phyloP scores from a whole-genome alignment of 345 rosid species.

The Bruguiera parviflora region DNA sequence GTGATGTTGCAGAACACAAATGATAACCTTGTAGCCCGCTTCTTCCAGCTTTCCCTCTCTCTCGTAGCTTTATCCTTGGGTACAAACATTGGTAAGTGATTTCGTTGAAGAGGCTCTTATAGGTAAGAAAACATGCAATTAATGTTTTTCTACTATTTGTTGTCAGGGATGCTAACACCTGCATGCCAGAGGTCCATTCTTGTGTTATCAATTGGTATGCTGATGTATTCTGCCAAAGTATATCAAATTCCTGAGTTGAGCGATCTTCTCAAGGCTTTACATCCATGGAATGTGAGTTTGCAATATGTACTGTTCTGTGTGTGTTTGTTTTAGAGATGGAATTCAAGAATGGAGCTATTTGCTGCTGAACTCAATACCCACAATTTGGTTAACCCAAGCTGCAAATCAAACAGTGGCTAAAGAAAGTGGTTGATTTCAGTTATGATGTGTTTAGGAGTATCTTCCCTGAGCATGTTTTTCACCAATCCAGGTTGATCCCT shows the following conservation, averaged over 20 bases:
- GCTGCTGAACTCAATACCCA: too few species aligned
- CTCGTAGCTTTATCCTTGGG: constrained; percentile 57
- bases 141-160: constrained; percentile 9
- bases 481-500: constrained; percentile 69
- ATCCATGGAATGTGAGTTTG: constrained; percentile 60
- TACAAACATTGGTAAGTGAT: constrained; percentile 49
- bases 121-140: constrained; percentile 7
- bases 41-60: constrained; percentile 84
- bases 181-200: constrained; percentile 62
- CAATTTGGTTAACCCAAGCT: too few species aligned
- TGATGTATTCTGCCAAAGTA: constrained; percentile 77
- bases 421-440: not conserved
- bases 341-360: too few species aligned
- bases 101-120: constrained; percentile 15
- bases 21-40: constrained; percentile 52
- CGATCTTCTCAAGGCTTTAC: constrained; percentile 51
- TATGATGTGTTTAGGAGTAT: too few species aligned
- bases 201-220: constrained; percentile 54
- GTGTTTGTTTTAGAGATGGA: not conserved
- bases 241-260: constrained; percentile 55
- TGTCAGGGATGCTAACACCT: constrained; percentile 54
- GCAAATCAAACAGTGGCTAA: too few species aligned
- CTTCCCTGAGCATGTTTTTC: not conserved
- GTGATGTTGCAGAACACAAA: constrained; percentile 55
- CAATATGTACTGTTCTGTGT: not conserved